Evolutionary conservation across 306 rosid genomes (phyloP).

Genomic region (Rosa chinensis): DNA sequence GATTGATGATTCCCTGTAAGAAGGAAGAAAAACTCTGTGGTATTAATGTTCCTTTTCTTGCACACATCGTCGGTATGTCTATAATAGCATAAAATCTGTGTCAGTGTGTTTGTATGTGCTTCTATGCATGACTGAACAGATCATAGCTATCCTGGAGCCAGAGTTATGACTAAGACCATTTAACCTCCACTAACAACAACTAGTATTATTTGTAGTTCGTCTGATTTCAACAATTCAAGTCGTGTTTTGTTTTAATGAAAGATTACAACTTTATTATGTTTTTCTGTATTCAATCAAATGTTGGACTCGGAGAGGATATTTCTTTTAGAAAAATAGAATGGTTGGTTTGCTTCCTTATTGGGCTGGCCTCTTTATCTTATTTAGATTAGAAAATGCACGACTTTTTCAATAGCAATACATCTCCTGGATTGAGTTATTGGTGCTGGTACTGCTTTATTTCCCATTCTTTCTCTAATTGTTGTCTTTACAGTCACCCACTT

Average conservation of each 20-base stretch:
- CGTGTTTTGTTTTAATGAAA: not conserved
- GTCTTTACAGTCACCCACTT: slow-evolving; percentile 12
- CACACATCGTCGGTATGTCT: not conserved
- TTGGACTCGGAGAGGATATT: not conserved
- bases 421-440: slow-evolving; percentile 20
- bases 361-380: slow-evolving; percentile 5
- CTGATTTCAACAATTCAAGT: not conserved
- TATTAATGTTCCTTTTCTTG: not conserved
- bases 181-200: not conserved
- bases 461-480: not conserved
- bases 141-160: not conserved
- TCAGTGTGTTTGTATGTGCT: not conserved
- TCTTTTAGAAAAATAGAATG: not conserved
- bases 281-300: not conserved
- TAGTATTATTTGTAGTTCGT: not conserved
- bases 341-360: slow-evolving; percentile 1
- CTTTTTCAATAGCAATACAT: not conserved
- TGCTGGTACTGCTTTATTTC: slow-evolving; percentile 9
- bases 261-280: not conserved
- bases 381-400: not conserved
- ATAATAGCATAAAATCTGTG: not conserved
- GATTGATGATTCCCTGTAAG: not conserved
- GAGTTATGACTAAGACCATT: not conserved
- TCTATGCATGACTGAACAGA: not conserved
- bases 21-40: not conserved